phyloP scores from a whole-genome alignment of 2,329 filamentous ascomycete genomes.

The Alternaria incomplexa region DNA sequence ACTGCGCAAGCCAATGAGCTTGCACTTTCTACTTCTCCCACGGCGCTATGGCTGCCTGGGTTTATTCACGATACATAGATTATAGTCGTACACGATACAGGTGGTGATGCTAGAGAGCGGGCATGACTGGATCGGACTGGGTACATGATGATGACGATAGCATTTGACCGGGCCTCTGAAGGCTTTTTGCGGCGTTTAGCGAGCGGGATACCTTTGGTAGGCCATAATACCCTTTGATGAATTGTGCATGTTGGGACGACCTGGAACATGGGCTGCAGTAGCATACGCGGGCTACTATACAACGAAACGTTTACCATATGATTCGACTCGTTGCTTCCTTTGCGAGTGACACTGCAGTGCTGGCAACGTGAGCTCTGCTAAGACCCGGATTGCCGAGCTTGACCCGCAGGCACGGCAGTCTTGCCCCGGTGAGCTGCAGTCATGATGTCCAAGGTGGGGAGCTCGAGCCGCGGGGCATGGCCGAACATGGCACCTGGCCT shows the following conservation, averaged over 20 bases:
- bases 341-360: not conserved
- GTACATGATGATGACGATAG: conserved; percentile 27
- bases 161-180: conserved; percentile 10
- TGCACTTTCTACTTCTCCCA: not conserved
- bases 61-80: conserved; percentile 17
- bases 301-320: not conserved
- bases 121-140: conserved; percentile 10
- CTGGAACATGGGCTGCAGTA: not conserved
- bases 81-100: conserved; percentile 13
- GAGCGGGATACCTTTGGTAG: conserved; percentile 6
- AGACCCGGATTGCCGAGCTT: not conserved
- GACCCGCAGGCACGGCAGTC: not conserved
- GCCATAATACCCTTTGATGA: conserved; percentile 19
- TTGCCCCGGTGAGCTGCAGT: not conserved
- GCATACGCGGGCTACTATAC: conserved; percentile 1
- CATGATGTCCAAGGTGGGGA: conserved; percentile 12
- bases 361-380: not conserved
- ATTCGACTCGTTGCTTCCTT: not conserved
- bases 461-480: conserved; percentile 1
- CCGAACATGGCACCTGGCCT: not conserved
- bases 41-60: conserved; percentile 6
- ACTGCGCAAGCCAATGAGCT: conserved; percentile 41
- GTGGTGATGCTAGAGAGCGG: not conserved
- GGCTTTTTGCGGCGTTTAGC: conserved; percentile 14
- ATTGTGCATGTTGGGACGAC: conserved; percentile 9